A percentile compares a stretch with the other conserved stretches of the same genome.
Evolutionary conservation across 257 asterid species (phyloP).

Genomic region (Solanum verrucosum): DNA sequence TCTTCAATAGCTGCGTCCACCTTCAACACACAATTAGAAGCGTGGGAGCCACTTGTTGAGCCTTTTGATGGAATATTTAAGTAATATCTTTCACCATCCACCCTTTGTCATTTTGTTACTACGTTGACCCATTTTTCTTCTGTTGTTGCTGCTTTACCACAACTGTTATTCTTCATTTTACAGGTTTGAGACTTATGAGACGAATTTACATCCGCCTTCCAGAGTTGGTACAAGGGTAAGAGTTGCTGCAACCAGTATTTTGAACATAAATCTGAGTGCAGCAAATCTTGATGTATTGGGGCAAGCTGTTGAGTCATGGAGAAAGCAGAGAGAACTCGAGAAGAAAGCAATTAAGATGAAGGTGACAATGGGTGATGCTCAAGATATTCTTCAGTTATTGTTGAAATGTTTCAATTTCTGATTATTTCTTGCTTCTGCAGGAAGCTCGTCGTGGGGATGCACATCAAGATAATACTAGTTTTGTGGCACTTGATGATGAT

Average conservation of each 20-base stretch:
- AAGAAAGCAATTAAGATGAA: constrained; percentile 45
- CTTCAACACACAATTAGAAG: constrained; percentile 79
- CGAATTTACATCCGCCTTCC: constrained; percentile 43
- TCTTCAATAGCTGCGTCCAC: constrained; percentile 92
- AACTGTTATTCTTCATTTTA: constrained; percentile 15
- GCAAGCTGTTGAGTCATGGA: constrained; percentile 78
- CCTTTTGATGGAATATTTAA: constrained; percentile 97
- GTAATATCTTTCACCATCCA: constrained; percentile 30
- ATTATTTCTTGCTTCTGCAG: constrained; percentile 31
- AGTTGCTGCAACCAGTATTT: constrained; percentile 73
- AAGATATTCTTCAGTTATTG: constrained; percentile 22
- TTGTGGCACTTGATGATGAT: constrained; percentile 79
- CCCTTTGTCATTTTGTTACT: neutral
- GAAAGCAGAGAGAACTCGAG: constrained; percentile 87
- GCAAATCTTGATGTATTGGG: constrained; percentile 76
- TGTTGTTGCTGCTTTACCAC: constrained; percentile 8
- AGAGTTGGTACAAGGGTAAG: constrained; percentile 74
- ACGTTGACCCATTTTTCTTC: constrained; percentile 1
- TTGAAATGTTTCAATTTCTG: constrained; percentile 21
- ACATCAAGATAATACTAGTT: constrained; percentile 36
- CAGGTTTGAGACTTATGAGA: constrained; percentile 91
- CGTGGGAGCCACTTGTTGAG: constrained; percentile 98
- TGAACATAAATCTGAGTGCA: constrained; percentile 78
- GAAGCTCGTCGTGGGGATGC: constrained; percentile 50
- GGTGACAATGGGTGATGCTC: neutral